Base-by-base conservation (phyloP, 2,329 filamentous ascomycete species). In the Colletotrichum orchidophilum region DNA sequence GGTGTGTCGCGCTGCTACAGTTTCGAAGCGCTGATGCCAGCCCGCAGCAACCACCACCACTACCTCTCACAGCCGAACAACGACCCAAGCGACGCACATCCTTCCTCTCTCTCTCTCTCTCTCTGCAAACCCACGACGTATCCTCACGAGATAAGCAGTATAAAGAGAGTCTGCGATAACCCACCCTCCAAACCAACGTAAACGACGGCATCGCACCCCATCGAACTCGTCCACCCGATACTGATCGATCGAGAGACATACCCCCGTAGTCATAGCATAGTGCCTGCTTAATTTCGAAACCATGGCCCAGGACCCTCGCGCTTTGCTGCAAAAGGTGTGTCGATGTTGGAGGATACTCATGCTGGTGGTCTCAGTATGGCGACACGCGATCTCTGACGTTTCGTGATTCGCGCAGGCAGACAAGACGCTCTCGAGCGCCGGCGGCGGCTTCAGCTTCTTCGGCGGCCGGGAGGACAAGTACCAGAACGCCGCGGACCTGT, bases 381-480 rank as follows among this genome's bases (percentile, higher is more conserved):
- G 8, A 8, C 9, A 46, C 31, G 59, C 52, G 57, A 24, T 50
- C 54, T 31, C 61, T 65, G 42, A 63, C 46, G 29, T 18, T 62
- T n/a, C 59, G 21, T 15, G 59, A 46, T 39, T 39, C 15, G 53
- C 66, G 75, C 80, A 98, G 95, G 96, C 96, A 84, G 94, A 98
- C 79, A 97, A 96, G 86, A 88, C 91, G 63, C 88, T 93, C 29
- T 84, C 91, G 76, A 87, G 92, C 75, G 95, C 96, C 50, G 86
- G 90, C 24, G 87, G 93, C 31, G 95, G 95, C 77, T 98, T 97
- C 84, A 94, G 91, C 81, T 91, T 97, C 83, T 98, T 99, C 77
- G 94, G 95, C 53, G 94, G 94, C 55, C 89, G 91, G 70, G 89
- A 93, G 77, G 95, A 97, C 74, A 98, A 98, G 83, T 95, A 94